A percentile compares a stretch with the other conserved stretches of the same genome.
phyloP scores from a whole-genome alignment of 1,284 basidiomycete species.

The Chiua sp. region DNA sequence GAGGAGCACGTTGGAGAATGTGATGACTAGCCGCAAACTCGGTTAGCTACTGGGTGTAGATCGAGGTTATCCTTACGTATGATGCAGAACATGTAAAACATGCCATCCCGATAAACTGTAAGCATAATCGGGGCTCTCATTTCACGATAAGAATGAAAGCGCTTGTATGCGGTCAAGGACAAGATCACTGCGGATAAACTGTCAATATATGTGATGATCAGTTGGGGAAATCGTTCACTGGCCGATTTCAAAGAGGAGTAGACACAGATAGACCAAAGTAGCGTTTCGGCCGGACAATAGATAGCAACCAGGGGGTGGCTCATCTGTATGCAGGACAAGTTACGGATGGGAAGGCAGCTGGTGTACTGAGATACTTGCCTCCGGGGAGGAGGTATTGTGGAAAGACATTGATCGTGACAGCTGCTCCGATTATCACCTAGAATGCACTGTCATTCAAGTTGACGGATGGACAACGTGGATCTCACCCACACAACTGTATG shows the following conservation, averaged over 20 bases:
- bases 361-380: not conserved
- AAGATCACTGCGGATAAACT: constrained; percentile 15
- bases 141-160: constrained; percentile 11
- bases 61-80: constrained; percentile 12
- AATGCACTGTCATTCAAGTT: not conserved
- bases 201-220: too few relatives aligned
- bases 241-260: constrained; percentile 12
- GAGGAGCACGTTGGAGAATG: constrained; percentile 19
- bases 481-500: constrained; percentile 8
- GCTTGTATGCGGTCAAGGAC: constrained; percentile 16
- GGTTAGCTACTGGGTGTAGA: not conserved
- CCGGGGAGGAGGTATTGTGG: constrained; percentile 7
- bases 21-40: constrained; percentile 16
- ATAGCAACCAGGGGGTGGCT: not conserved
- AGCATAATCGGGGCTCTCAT: constrained; percentile 1
- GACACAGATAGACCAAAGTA: constrained; percentile 7
- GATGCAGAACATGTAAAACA: constrained; percentile 23
- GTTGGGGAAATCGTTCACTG: not conserved
- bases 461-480: not conserved
- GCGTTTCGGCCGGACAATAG: not conserved
- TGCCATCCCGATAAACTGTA: constrained; percentile 16
- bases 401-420: not conserved
- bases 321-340: too few relatives aligned
- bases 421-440: constrained; percentile 9
- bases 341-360: not conserved